A percentile compares a stretch with the other conserved stretches of the same genome.
phyloP scores from a whole-genome alignment of 306 rosid genomes.

The Mimosa pudica region DNA sequence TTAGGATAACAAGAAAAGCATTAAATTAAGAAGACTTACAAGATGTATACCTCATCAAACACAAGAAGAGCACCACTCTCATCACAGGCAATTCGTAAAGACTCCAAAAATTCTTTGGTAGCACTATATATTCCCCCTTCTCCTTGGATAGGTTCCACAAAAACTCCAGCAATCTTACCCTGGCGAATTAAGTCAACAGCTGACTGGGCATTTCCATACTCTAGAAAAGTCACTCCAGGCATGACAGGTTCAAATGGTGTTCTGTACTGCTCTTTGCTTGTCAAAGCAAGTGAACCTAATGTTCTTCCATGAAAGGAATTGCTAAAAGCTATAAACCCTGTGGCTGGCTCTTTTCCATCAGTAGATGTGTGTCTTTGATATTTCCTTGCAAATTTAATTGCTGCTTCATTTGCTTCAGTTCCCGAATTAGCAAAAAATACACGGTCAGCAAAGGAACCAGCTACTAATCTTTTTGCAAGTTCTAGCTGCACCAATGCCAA shows the following conservation, averaged over 20 bases:
- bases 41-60: constrained; percentile 76
- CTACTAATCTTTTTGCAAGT: constrained; percentile 77
- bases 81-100: constrained; percentile 75
- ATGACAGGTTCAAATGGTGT: constrained; percentile 91
- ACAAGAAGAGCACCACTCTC: constrained; percentile 80
- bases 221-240: constrained; percentile 90
- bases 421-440: constrained; percentile 88
- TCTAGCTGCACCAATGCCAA: constrained; percentile 61
- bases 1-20: background rate
- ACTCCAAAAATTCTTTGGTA: constrained; percentile 77
- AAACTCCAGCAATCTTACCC: constrained; percentile 81
- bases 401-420: constrained; percentile 96
- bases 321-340: constrained; percentile 75
- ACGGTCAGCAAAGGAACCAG: constrained; percentile 81
- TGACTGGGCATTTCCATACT: constrained; percentile 75
- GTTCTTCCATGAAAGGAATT: constrained; percentile 95
- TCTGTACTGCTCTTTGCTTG: constrained; percentile 89
- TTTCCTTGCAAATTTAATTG: constrained; percentile 88
- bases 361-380: constrained; percentile 63
- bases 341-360: constrained; percentile 56
- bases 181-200: constrained; percentile 58
- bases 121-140: constrained; percentile 94
- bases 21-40: constrained; percentile 7
- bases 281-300: constrained; percentile 91
- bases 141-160: constrained; percentile 95